phyloP scores from a whole-genome alignment of 495 filamentous ascomycete species.

The Penicillium bovifimosum region DNA sequence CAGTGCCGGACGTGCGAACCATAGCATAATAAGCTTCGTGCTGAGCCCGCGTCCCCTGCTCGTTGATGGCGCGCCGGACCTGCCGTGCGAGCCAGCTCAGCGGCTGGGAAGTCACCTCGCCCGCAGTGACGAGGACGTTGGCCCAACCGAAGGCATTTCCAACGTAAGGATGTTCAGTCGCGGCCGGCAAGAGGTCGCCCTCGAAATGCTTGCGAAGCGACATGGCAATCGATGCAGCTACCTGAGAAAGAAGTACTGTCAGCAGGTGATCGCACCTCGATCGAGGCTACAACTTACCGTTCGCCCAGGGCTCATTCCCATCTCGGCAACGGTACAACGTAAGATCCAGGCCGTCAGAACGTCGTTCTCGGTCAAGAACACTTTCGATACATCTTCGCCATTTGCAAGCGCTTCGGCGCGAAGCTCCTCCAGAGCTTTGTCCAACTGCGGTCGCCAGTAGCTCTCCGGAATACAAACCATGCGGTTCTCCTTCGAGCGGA shows the following conservation, averaged over 20 bases:
- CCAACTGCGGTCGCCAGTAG: constrained; percentile 17
- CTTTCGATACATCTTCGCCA: constrained; percentile 14
- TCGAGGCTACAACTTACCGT: constrained; percentile 7
- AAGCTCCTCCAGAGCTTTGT: constrained; percentile 18
- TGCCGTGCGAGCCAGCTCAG: constrained; percentile 34
- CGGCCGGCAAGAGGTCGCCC: constrained; percentile 25
- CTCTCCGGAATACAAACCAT: constrained; percentile 21
- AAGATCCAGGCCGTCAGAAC: constrained; percentile 21
- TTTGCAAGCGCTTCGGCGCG: constrained; percentile 10
- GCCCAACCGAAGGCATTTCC: constrained; percentile 25
- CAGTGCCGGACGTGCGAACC: constrained; percentile 16
- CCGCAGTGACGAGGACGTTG: constrained; percentile 28
- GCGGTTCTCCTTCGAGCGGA: constrained; percentile 23
- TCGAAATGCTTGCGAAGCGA: constrained; percentile 22
- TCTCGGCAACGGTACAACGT: constrained; percentile 17
- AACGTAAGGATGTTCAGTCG: constrained; percentile 19
- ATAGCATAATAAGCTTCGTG: constrained; percentile 29
- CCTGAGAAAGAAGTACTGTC: not conserved
- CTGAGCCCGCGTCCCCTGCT: constrained; percentile 40
- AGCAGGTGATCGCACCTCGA: not conserved
- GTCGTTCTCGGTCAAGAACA: constrained; percentile 23
- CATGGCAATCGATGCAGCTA: constrained; percentile 19
- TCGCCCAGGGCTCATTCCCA: constrained; percentile 9
- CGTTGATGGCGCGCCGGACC: constrained; percentile 32
- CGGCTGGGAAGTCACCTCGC: constrained; percentile 34